Evolutionary conservation across 2,329 filamentous ascomycete species (phyloP).

Genomic region (Apiospora aurea): DNA sequence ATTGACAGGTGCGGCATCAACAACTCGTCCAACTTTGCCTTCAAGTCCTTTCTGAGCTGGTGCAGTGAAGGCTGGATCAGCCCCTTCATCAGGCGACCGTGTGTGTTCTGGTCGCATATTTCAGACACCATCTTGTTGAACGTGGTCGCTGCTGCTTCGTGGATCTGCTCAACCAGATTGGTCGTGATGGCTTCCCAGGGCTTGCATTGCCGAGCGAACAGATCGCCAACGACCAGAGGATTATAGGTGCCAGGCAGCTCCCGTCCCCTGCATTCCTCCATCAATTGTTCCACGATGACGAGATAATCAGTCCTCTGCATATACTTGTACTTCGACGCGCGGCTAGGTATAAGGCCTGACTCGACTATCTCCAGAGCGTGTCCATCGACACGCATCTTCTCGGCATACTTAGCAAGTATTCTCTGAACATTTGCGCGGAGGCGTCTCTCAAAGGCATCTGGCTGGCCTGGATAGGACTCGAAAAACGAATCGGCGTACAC

Average conservation of each 20-base stretch:
- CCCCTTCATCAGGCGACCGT: constrained; percentile 33
- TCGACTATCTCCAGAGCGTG: constrained; percentile 38
- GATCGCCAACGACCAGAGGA: constrained; percentile 36
- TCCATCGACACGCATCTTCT: constrained; percentile 35
- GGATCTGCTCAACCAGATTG: constrained; percentile 35
- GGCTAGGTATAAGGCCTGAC: constrained; percentile 30
- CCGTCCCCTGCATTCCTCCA: constrained; percentile 37
- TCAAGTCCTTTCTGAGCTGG: constrained; percentile 32
- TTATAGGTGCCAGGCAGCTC: constrained; percentile 40
- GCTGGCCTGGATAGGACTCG: constrained; percentile 36
- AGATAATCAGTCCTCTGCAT: constrained; percentile 28
- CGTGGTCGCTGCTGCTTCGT: constrained; percentile 34
- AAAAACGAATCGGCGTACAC: constrained; percentile 54
- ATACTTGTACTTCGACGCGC: constrained; percentile 27
- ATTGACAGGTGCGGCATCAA: constrained; percentile 36
- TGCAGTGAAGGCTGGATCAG: constrained; percentile 36
- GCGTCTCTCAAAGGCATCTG: constrained; percentile 36
- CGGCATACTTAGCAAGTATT: constrained; percentile 33
- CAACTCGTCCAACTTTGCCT: constrained; percentile 35
- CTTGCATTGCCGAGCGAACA: constrained; percentile 38
- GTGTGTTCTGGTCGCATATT: constrained; percentile 35
- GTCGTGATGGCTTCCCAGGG: constrained; percentile 38
- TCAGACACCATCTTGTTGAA: constrained; percentile 34
- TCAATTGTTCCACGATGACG: constrained; percentile 30
- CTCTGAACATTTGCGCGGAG: constrained; percentile 37